A percentile compares a stretch with the other conserved stretches of the same genome.
phyloP scores from a whole-genome alignment of 1,139 yeast genomes.

The Nematodospora anomalae region DNA sequence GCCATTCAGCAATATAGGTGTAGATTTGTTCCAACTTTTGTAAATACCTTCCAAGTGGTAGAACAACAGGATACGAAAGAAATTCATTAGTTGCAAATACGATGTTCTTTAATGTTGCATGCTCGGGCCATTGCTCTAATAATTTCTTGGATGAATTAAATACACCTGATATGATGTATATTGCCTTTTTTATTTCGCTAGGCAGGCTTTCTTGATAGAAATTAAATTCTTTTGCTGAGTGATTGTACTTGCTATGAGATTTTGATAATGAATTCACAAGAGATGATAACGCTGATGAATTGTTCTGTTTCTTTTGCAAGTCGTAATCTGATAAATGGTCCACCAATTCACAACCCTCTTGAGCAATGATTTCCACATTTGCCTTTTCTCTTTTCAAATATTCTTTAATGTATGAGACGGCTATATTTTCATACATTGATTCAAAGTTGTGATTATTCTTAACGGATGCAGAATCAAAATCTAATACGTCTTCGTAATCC shows the following conservation, averaged over 20 bases:
- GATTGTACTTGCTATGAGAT: conserved; percentile 23
- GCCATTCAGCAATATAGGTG: conserved; percentile 86
- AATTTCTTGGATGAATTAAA: conserved; percentile 49
- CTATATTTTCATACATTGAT: conserved; percentile 30
- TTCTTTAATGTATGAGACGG: conserved; percentile 30
- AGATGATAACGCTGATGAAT: conserved; percentile 42
- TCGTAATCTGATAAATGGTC: conserved; percentile 22
- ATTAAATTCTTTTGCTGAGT: conserved; percentile 38
- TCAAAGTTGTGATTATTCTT: conserved; percentile 26
- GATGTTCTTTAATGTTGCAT: conserved; percentile 78
- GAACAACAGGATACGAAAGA: conserved; percentile 56
- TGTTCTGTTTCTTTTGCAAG: conserved; percentile 21
- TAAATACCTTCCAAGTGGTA: conserved; percentile 76
- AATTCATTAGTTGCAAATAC: conserved; percentile 68
- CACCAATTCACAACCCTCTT: conserved; percentile 44
- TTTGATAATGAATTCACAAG: conserved; percentile 40
- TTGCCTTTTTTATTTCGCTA: conserved; percentile 61
- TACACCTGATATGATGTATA: conserved; percentile 50
- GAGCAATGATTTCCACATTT: conserved; percentile 30
- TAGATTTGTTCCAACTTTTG: conserved; percentile 87
- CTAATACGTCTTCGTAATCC: conserved; percentile 71
- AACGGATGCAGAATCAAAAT: conserved; percentile 22
- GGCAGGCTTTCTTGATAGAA: conserved; percentile 71
- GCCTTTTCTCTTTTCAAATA: conserved; percentile 20
- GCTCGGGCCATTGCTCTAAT: conserved; percentile 87